Conservation (phyloP, 176 grass and related monocot genomes). For the Ensete ventricosum region DNA sequence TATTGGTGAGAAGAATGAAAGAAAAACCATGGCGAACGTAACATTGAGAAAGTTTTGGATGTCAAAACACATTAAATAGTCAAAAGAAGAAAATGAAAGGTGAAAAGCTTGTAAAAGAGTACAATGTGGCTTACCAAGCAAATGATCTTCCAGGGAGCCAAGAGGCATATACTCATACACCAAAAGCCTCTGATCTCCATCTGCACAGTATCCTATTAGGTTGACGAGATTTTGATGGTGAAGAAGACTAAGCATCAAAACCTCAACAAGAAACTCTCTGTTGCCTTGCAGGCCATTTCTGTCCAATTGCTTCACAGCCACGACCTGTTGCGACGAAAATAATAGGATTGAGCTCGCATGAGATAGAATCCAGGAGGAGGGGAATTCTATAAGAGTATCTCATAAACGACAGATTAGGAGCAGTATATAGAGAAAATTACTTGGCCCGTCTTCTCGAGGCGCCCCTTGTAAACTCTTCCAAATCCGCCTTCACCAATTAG, state of each 20-base stretch:
- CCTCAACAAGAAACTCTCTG: conserved; percentile 68
- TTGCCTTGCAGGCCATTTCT: conserved; percentile 63
- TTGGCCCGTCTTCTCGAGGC: conserved; percentile 43
- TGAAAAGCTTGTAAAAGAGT: neutral
- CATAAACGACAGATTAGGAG: neutral
- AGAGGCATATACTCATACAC: conserved; percentile 80
- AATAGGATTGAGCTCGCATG: neutral
- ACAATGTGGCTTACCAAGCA: conserved; percentile 40
- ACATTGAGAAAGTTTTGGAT: neutral
- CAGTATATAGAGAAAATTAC: conserved; percentile 22
- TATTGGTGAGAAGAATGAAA: too few species aligned
- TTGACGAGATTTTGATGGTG: conserved; percentile 74
- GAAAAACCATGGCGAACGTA: neutral
- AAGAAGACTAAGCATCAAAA: conserved; percentile 67
- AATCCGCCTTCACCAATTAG: conserved; percentile 73
- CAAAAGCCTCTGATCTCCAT: conserved; percentile 73
- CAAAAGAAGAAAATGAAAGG: conserved; percentile 7
- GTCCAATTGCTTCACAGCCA: conserved; percentile 82
- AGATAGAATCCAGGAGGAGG: conserved; percentile 2
- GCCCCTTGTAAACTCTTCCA: conserved; percentile 79
- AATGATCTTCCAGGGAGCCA: conserved; percentile 60
- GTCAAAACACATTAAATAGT: neutral
- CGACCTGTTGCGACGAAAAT: conserved; percentile 34
- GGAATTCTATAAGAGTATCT: neutral
- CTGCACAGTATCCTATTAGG: conserved; percentile 72